phyloP scores from a whole-genome alignment of 345 rosid species.

The Anastatica hierochuntica region DNA sequence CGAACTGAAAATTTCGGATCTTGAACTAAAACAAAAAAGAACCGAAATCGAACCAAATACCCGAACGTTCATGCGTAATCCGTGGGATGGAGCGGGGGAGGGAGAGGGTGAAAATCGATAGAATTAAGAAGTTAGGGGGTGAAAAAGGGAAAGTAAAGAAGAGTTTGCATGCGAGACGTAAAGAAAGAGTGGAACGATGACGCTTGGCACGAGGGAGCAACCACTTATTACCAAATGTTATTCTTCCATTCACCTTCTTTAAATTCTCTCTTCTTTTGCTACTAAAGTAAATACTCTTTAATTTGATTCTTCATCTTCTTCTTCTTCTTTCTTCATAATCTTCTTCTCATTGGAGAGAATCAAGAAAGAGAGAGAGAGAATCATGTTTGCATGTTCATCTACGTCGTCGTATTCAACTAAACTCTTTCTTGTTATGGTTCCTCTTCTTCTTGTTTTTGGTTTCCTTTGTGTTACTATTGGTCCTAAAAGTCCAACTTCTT shows the following conservation, averaged over 20 bases:
- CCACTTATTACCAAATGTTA: conserved; percentile 28
- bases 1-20: too few species aligned
- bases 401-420: conserved; percentile 2
- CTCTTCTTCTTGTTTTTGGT: conserved; percentile 33
- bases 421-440: conserved; percentile 37
- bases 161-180: conserved; percentile 25
- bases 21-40: too few species aligned
- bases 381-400: conserved; percentile 25
- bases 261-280: neutral
- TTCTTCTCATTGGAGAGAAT: neutral
- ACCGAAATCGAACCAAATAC: too few species aligned
- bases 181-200: conserved; percentile 6
- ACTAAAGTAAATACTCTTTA: neutral
- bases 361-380: neutral
- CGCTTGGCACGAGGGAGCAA: conserved; percentile 30
- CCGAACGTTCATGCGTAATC: too few species aligned
- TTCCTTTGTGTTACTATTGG: conserved; percentile 29
- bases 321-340: conserved; percentile 5
- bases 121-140: neutral
- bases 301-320: neutral
- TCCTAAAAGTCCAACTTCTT: conserved; percentile 18
- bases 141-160: neutral
- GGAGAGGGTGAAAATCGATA: neutral
- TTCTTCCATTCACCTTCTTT: conserved; percentile 13
- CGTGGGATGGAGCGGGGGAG: too few species aligned